phyloP scores from a whole-genome alignment of 306 rosid genomes.

The Delonix regia region DNA sequence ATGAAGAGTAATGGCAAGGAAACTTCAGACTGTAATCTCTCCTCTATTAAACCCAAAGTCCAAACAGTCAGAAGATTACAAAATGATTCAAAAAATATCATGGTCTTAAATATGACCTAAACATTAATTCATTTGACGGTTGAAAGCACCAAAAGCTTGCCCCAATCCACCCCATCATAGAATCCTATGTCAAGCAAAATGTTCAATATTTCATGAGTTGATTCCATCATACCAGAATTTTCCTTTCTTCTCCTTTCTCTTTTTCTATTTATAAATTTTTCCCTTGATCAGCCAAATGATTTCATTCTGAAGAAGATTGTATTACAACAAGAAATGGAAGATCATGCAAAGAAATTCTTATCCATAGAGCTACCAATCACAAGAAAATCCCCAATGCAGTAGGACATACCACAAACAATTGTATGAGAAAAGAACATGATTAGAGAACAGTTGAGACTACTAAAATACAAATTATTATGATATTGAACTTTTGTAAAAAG shows the following conservation, averaged over 20 bases:
- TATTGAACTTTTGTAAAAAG: background rate
- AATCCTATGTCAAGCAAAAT: slow-evolving; percentile 1
- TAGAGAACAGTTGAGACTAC: background rate
- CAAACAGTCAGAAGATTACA: slow-evolving; percentile 15
- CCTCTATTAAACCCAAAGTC: slow-evolving; percentile 23
- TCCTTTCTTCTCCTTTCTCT: background rate
- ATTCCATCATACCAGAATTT: background rate
- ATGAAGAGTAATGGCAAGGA: background rate
- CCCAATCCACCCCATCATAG: background rate
- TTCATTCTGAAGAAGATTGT: background rate
- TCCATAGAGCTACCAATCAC: background rate
- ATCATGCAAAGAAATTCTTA: slow-evolving; percentile 1
- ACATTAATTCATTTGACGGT: background rate
- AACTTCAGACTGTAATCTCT: background rate
- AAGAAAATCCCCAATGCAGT: background rate
- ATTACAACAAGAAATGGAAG: background rate
- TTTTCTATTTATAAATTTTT: background rate
- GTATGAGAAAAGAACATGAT: background rate
- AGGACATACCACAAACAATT: background rate
- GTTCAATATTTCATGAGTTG: background rate
- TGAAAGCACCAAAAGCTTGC: background rate
- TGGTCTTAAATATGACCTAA: background rate
- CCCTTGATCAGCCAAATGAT: slow-evolving; percentile 7
- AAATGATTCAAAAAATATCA: background rate
- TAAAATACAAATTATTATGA: background rate